Conservation (phyloP, 345 rosid species). For the Lumnitzera littorea region DNA sequence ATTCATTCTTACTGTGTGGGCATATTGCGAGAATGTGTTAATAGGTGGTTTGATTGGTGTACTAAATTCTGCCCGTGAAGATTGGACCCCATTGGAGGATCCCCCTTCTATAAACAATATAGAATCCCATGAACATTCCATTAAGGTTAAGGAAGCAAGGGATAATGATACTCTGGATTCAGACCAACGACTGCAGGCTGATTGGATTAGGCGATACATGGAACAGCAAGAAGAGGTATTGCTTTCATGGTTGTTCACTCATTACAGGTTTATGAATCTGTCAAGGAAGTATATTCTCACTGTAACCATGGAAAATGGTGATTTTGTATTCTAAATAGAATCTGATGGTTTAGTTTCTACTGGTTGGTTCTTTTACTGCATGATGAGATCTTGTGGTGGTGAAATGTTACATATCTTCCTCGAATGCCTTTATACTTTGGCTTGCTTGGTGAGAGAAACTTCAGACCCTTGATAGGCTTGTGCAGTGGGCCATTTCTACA, state of each 20-base stretch:
- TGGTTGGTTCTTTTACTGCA: too few species aligned
- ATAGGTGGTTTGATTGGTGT: conserved; percentile 73
- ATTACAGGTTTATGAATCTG: neutral
- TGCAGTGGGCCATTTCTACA: too few species aligned
- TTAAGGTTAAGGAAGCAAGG: conserved; percentile 39
- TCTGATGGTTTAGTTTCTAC: too few species aligned
- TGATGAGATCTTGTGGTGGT: too few species aligned
- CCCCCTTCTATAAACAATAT: conserved; percentile 20
- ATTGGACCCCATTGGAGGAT: conserved; percentile 38
- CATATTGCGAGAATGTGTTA: neutral
- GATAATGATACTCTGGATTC: conserved; percentile 41
- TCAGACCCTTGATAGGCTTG: too few species aligned
- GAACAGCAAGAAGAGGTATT: conserved; percentile 82
- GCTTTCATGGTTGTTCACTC: neutral
- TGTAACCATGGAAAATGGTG: too few species aligned
- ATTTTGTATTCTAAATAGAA: too few species aligned
- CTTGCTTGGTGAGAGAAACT: too few species aligned
- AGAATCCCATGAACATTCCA: conserved; percentile 34
- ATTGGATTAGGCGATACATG: conserved; percentile 87
- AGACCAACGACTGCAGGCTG: conserved; percentile 68
- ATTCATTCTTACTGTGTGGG: too few species aligned
- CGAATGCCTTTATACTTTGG: too few species aligned
- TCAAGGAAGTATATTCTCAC: neutral
- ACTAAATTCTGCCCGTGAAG: conserved; percentile 48
- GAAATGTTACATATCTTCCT: too few species aligned